These are phyloP conservation scores for Penicillium fimorum DNA, from an alignment of 495 filamentous ascomycete species.

Conservation along the genomic window DNA sequence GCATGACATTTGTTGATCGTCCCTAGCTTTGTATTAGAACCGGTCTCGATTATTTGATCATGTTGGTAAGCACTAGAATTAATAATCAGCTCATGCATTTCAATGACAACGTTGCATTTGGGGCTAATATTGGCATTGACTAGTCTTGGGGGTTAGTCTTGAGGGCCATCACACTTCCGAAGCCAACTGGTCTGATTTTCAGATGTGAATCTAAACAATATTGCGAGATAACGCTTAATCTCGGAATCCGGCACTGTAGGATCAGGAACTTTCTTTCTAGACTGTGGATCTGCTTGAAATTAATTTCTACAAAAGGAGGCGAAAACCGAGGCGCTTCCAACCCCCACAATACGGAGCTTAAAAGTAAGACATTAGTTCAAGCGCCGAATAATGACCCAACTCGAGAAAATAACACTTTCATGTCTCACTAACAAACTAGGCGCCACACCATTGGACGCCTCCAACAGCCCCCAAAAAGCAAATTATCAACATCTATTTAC, in stretches of 20 bases:
- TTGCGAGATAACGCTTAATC: neutral
- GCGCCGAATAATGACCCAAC: neutral
- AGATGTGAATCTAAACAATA: neutral
- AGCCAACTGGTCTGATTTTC: neutral
- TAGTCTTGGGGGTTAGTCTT: neutral
- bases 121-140: neutral
- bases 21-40: neutral
- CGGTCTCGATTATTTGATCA: neutral
- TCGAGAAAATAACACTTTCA: neutral
- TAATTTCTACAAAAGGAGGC: neutral
- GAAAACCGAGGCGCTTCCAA: neutral
- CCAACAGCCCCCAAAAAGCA: neutral
- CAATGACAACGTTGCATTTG: neutral
- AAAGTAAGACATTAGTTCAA: neutral
- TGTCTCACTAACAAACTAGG: neutral
- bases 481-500: neutral
- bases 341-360: too few species aligned
- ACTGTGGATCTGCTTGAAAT: neutral
- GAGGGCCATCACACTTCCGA: neutral
- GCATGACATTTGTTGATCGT: neutral
- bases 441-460: neutral
- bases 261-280: neutral
- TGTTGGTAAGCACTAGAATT: neutral
- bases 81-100: neutral
- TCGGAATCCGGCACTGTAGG: neutral